Conservation (phyloP, 176 grass and related monocot genomes). For the Phragmites australis region DNA sequence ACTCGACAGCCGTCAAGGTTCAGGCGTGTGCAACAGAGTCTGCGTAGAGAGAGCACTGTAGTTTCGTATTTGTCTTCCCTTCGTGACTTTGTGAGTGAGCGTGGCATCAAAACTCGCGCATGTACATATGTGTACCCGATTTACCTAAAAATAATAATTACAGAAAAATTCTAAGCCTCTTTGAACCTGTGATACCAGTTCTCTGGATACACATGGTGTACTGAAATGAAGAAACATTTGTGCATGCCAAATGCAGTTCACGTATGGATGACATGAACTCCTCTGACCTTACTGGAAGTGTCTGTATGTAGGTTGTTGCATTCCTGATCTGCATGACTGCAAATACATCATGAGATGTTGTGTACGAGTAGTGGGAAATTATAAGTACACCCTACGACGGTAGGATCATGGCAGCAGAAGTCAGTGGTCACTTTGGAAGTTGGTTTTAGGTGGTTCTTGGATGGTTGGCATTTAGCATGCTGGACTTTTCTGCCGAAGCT, state of each 20-base stretch:
- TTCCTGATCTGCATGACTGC: not conserved
- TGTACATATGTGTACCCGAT: slow-evolving; percentile 48
- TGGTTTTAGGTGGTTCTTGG: slow-evolving; percentile 26
- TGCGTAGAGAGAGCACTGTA: slow-evolving; percentile 24
- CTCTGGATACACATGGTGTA: not conserved
- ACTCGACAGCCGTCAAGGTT: not conserved
- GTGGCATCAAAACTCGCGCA: not conserved
- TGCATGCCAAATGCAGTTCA: not conserved
- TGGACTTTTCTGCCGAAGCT: not conserved
- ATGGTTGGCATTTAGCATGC: not conserved
- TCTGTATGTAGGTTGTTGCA: not conserved
- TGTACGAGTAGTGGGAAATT: not conserved
- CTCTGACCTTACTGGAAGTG: not conserved
- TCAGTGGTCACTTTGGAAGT: slow-evolving; percentile 17
- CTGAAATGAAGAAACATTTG: not conserved
- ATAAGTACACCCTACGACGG: not conserved
- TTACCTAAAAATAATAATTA: slow-evolving; percentile 11
- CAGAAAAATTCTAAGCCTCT: not conserved
- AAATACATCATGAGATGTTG: not conserved
- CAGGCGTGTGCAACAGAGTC: slow-evolving; percentile 1
- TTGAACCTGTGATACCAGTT: not conserved
- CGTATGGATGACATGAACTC: too few species aligned
- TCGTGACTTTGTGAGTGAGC: not conserved
- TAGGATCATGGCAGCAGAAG: not conserved
- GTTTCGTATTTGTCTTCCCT: slow-evolving; percentile 25